Base-by-base conservation (phyloP, 1,139 yeast species). In the Candida sanyaensis region DNA sequence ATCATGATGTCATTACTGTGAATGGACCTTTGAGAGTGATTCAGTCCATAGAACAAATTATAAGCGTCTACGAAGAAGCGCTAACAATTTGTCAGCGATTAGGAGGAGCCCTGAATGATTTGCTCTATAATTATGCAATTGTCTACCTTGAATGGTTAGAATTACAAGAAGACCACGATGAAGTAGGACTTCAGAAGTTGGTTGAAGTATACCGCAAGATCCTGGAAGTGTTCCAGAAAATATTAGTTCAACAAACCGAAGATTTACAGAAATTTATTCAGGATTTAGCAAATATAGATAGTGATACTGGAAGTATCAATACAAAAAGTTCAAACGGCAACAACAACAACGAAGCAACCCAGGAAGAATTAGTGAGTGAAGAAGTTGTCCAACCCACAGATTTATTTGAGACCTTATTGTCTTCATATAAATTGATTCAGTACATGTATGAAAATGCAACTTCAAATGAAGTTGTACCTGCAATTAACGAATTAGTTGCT, bases 131-230 rank as follows among this genome's bases (percentile, higher is more conserved):
- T 52, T 62, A 73, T 21, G 81, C 75, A 0, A 58, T 78, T 42
- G 80, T 75, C 1, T 77, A 76, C 51, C 71, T 73, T 7, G 84
- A 80, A 50, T 68, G 69, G 11, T 59, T 80, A 36, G 85, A 80
- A 47, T 64, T 59, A 6, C 61, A 58, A 2, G 68, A 64, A 26
- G 61, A 59, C 6, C 57, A 59, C 6, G 49, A 45, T 2, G 49
- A 38, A 2, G 44, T 44, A 8, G 43, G 49, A 13, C 56, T 62
- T 41, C 48, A 42, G n/a, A 41, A 54, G 8, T 46, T 62, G n/a
- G 40, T 60, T 23, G 56, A 55, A 4, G 44, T 63, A 6, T 64
- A 62, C 11, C 26, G 34, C 9, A 58, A 57, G 43, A 61, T 65
- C 3, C 59, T 53, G 38, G 50, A 48, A 6, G 48, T 62, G 30